Conservation (phyloP, 352 stramenopile species). For the Phytopythium mirpurense region DNA sequence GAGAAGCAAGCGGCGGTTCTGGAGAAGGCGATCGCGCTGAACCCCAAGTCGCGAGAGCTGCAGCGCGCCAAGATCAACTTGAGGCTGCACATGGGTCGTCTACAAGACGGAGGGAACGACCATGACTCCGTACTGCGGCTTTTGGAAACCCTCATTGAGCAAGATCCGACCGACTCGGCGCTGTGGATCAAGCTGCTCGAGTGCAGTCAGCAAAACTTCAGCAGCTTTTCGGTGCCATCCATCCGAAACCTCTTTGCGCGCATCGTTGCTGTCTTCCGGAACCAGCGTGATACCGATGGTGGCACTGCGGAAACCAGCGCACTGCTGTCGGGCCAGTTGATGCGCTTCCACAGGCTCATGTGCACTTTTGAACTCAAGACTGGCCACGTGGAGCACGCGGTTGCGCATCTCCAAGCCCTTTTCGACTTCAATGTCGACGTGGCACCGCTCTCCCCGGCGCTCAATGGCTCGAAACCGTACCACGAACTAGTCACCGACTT, state of each 20-base stretch:
- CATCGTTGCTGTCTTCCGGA: constrained; percentile 39
- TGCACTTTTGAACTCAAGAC: constrained; percentile 45
- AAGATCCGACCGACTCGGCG: constrained; percentile 35
- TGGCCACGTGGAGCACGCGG: constrained; percentile 53
- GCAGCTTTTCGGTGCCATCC: constrained; percentile 60
- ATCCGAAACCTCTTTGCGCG: constrained; percentile 69
- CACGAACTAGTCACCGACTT: constrained; percentile 25
- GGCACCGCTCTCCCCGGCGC: background rate
- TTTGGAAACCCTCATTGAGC: constrained; percentile 47
- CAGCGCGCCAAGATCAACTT: constrained; percentile 52
- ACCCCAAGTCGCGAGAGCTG: constrained; percentile 41
- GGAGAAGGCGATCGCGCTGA: constrained; percentile 38
- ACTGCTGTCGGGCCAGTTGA: constrained; percentile 16
- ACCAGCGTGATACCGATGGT: background rate
- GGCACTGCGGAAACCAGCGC: background rate
- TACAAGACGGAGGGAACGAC: constrained; percentile 12
- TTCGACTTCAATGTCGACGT: constrained; percentile 39
- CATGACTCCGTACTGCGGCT: constrained; percentile 23
- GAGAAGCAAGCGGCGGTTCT: constrained; percentile 71
- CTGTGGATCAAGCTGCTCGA: constrained; percentile 60
- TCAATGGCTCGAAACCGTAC: constrained; percentile 7
- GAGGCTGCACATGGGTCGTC: constrained; percentile 10
- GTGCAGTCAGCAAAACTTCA: constrained; percentile 54
- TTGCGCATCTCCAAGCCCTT: constrained; percentile 65
- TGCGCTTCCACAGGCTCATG: constrained; percentile 50